Evolutionary conservation across 1,284 basidiomycete species (phyloP), one percentile per base, ranked within the genome.

Genomic region (Cronartium quercuum): DNA sequence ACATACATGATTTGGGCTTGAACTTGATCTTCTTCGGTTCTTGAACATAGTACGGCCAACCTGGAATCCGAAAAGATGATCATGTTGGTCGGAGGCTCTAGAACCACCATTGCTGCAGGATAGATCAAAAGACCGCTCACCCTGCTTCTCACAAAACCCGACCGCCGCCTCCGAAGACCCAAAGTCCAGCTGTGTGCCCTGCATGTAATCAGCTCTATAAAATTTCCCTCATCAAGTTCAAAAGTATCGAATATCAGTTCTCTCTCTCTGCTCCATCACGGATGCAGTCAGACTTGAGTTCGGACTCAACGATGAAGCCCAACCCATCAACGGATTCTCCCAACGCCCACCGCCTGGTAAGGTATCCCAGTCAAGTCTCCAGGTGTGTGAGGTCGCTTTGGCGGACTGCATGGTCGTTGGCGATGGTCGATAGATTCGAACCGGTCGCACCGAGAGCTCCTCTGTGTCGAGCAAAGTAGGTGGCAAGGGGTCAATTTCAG

Each of bases 281-380:
- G 18, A 85, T 89, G 83, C 81, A 1, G 34, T 57, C 21, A 24
- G 34, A 24, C 55, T 10, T 57, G 55, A 24, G 13, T 6, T 57
- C 55, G 34, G 34, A 57, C 55, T 57, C 55, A 57, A 92, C 91
- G 89, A 91, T 83, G 89, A 91, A 0, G 94, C 94, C 87, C 88
- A 98, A 73, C 95, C 95, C 91, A 98, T 98, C 79, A 98, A 83
- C n/a, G 93, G 92, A 82, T 98, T 98, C 86, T 97, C 94, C 95
- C 95, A 98, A 76, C 95, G 87, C 13, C 91, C 94, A 41, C 87
- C 89, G 58, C 94, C 92, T 78, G 88, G 88, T 21, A 98, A 84
- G 76, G 89, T 89, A 80, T 98, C 95, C 85, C 90, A 98, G 83
- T 98, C 95, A 80, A 98, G 88, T 78, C 92, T 86, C 95, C 95